Base-by-base conservation (phyloP, 2,329 filamentous ascomycete species). In the Pseudogymnoascus sp. region DNA sequence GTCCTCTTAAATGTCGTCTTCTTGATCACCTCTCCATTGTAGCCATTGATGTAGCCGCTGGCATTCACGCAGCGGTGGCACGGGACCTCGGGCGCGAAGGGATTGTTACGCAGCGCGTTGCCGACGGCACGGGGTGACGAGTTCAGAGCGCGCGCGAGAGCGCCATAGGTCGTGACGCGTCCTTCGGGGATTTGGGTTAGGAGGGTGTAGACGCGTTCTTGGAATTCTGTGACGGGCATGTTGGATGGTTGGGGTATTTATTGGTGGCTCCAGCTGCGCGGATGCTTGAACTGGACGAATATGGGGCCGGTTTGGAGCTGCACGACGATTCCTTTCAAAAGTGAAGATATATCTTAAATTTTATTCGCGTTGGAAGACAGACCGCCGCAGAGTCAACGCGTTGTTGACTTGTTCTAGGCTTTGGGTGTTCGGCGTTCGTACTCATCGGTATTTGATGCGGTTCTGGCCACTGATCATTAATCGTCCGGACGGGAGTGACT, bases 31-130 rank as follows among this genome's bases (percentile, higher is more conserved):
- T 83, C 79, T 4, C 87, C 86, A 73, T 86, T 86, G 77, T 88
- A 89, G 0, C 87, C 86, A 58, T 86, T 87, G 16, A 90, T 73
- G 18, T 78, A 77, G 11, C 88, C 86, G 59, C 86, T 86, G 30
- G 85, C 86, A 6, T 88, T 87, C 58, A 94, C 83, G 35, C 92
- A 87, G 7, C 90, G 82, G 72, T 93, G 90, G 63, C 90, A 93
- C 14, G 41, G 78, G 4, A 87, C 81, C 60, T 81, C 78, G 0
- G 85, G 85, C 36, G 84, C 84, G 67, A 84, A 87, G 0, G 84
- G 85, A 67, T 87, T 87, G 57, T 70, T 62, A 60, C 81, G 76
- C 69, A 86, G 76, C 1, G 85, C 85, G 33, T 82, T 83, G 2
- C 85, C 85, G 2, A 88, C 78, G 1, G 85, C 85, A 50, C 85